phyloP scores from a whole-genome alignment of 257 asterid species.

The Jacaranda copaia region DNA sequence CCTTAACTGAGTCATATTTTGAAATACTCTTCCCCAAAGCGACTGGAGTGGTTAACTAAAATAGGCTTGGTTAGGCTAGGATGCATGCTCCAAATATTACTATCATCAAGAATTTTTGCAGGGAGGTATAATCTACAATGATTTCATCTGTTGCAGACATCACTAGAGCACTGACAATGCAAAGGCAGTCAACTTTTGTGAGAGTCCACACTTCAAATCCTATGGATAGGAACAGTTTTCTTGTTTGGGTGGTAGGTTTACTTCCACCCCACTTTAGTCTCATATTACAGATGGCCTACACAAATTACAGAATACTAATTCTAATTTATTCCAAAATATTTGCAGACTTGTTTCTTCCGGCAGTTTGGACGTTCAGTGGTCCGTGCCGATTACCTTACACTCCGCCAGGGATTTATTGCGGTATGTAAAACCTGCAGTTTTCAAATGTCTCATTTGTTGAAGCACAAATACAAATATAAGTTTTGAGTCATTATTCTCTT shows the following conservation, averaged over 20 bases:
- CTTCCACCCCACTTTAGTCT: background rate
- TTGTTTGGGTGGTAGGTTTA: slow-evolving; percentile 85
- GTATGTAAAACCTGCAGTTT: slow-evolving; percentile 50
- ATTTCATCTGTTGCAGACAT: slow-evolving; percentile 52
- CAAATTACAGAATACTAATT: background rate
- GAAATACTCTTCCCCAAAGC: background rate
- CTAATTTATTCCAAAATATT: background rate
- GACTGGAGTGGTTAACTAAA: too few species aligned
- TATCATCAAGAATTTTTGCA: too few species aligned
- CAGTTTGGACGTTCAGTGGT: slow-evolving; percentile 96
- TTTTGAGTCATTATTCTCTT: slow-evolving; percentile 10
- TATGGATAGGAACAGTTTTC: slow-evolving; percentile 63
- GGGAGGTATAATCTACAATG: background rate
- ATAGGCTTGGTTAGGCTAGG: too few species aligned
- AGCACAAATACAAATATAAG: background rate
- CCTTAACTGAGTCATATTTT: background rate
- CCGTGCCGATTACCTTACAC: slow-evolving; percentile 94
- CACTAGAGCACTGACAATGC: slow-evolving; percentile 77
- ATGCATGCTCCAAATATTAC: too few species aligned
- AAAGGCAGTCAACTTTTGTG: slow-evolving; percentile 87
- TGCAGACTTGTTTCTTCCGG: slow-evolving; percentile 92
- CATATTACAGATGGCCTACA: slow-evolving; percentile 2
- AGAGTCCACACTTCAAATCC: slow-evolving; percentile 85
- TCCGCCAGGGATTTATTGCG: slow-evolving; percentile 93
- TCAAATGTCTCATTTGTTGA: background rate